A percentile compares a stretch with the other conserved stretches of the same genome.
These are phyloP conservation scores for Artomyces pyxidatus DNA, from an alignment of 768 basidiomycete species.

Conservation along the genomic window DNA sequence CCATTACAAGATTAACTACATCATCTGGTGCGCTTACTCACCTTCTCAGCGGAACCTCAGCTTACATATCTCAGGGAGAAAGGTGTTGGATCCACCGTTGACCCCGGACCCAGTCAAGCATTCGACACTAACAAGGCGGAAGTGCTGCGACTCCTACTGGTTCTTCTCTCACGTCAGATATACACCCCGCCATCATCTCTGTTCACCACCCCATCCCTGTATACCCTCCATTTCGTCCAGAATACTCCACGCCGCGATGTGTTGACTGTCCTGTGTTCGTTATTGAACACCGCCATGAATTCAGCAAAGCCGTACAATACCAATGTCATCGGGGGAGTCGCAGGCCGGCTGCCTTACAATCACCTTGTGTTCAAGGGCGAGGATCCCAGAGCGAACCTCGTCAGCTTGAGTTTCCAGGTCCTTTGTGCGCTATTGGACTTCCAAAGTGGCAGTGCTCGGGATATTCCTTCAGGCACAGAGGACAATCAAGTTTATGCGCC, in stretches of 20 bases:
- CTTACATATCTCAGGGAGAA: slow-evolving; percentile 61
- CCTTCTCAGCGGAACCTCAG: neutral
- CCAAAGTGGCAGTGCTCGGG: slow-evolving; percentile 67
- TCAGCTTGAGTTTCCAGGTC: slow-evolving; percentile 69
- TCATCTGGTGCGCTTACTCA: slow-evolving; percentile 66
- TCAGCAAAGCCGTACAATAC: slow-evolving; percentile 39
- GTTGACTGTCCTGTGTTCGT: slow-evolving; percentile 87
- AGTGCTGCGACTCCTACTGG: slow-evolving; percentile 80
- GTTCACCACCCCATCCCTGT: slow-evolving; percentile 65
- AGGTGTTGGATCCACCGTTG: slow-evolving; percentile 83
- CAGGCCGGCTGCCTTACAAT: slow-evolving; percentile 80
- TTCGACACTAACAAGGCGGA: slow-evolving; percentile 82
- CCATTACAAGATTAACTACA: slow-evolving; percentile 77
- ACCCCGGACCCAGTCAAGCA: slow-evolving; percentile 52
- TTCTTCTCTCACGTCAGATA: slow-evolving; percentile 86
- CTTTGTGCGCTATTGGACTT: slow-evolving; percentile 74
- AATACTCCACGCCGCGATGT: slow-evolving; percentile 71
- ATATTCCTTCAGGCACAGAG: slow-evolving; percentile 32
- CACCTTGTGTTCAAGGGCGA: slow-evolving; percentile 89
- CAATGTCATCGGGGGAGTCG: slow-evolving; percentile 56
- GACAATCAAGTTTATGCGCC: slow-evolving; percentile 42
- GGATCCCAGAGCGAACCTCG: slow-evolving; percentile 64
- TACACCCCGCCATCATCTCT: slow-evolving; percentile 68
- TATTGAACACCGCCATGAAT: slow-evolving; percentile 86
- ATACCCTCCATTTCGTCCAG: slow-evolving; percentile 73